Base-by-base conservation (phyloP, 2,329 filamentous ascomycete genomes). In the Fusarium ambrosium region DNA sequence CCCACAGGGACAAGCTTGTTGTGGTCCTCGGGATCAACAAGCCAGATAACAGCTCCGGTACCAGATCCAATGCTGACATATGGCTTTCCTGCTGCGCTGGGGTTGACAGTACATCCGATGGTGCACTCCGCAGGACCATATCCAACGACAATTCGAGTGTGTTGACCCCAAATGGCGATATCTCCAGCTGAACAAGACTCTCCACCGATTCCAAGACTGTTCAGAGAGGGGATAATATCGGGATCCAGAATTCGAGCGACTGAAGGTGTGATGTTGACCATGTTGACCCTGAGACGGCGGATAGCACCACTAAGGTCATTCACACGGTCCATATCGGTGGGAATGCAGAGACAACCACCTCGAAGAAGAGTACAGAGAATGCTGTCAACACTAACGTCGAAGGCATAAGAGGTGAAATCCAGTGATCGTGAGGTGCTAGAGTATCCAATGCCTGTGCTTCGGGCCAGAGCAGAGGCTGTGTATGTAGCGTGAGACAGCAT, bases 91-190 rank as follows among this genome's bases (percentile, higher is more conserved):
- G 76, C 76, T 7, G 76, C 76, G 24, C 74, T 83, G 43, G 83
- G 84, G 68, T 88, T 88, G 39, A 87, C 84, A 3, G 86, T 87
- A 65, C 86, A 88, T 6, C 86, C 86, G 3, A 89, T 86, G 0
- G 88, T 89, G 66, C 87, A 89, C 76, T 89, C 88, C 0, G 86
- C 88, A 5, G 88, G 88, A 0, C 88, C 88, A 55, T 89, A 89
- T 0, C 86, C 87, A 59, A 89, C 88, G 8, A 89, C 81, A 14
- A 89, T 83, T 61, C 83, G 84, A 0, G 87, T 86, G 13, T 81
- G 79, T 37, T 83, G 78, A 41, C 87, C 85, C 87, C 87, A 89
- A 7, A 79, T 79, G 0, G 84, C 83, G 11, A 87, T 87, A 45
- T 89, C 87, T 16, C 85, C 84, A 0, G 86, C 82, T 0, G 88